A percentile compares a stretch with the other conserved stretches of the same genome.
phyloP scores from a whole-genome alignment of 176 grass and related monocot genomes.

The Saccharum spontaneum region DNA sequence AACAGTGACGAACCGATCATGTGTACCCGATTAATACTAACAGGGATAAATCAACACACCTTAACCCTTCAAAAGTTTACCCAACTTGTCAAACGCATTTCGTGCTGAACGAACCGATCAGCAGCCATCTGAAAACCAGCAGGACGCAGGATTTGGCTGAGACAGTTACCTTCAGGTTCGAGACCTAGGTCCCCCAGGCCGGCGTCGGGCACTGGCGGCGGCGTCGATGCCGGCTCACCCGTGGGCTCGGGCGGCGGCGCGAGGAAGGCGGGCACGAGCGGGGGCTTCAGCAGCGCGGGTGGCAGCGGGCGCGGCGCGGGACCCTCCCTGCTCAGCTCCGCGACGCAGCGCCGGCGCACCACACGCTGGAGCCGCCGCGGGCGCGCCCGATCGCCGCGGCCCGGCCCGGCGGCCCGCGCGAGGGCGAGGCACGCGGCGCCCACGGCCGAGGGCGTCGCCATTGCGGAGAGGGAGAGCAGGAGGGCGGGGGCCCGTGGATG shows the following conservation, averaged over 20 bases:
- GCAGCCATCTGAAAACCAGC: neutral
- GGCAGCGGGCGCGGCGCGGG: slow-evolving; percentile 17
- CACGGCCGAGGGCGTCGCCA: neutral
- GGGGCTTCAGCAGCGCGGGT: slow-evolving; percentile 26
- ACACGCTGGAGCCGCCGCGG: neutral
- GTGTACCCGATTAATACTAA: neutral
- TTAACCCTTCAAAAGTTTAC: neutral
- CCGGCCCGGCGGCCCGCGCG: neutral
- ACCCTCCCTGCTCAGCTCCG: slow-evolving; percentile 46
- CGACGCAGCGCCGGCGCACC: slow-evolving; percentile 34
- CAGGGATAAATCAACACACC: too few relatives aligned
- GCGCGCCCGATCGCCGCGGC: neutral
- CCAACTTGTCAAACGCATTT: neutral
- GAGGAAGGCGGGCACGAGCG: slow-evolving; percentile 15
- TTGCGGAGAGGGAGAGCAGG: neutral
- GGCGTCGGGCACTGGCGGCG: slow-evolving; percentile 28
- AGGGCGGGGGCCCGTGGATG: neutral
- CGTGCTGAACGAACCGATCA: neutral
- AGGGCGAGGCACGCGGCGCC: neutral
- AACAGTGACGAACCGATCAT: neutral
- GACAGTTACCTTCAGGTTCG: slow-evolving; percentile 15
- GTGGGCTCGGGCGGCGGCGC: slow-evolving; percentile 1
- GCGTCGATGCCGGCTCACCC: neutral
- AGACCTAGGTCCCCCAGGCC: slow-evolving; percentile 17
- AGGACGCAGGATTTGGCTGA: neutral